A percentile compares a stretch with the other conserved stretches of the same genome.
Evolutionary conservation across 2,329 filamentous ascomycete genomes (phyloP).

Genomic region (Herpotrichia juniperi): DNA sequence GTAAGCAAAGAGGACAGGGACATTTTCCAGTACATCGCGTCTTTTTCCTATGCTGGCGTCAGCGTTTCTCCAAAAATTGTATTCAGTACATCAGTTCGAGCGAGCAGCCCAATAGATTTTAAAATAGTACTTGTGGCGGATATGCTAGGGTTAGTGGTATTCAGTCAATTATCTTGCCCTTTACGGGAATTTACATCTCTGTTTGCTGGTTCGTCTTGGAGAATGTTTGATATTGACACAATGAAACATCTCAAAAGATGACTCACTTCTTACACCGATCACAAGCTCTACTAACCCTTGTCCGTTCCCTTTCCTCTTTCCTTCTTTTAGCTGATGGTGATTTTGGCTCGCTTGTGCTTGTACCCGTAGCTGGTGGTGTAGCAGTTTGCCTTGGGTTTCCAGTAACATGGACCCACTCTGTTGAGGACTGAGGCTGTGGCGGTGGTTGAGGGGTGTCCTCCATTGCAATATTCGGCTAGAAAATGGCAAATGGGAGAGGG

Average conservation of each 20-base stretch:
- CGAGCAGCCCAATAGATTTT: too few relatives aligned
- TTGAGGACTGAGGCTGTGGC: constrained; percentile 1
- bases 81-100: too few relatives aligned
- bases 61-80: constrained; percentile 5
- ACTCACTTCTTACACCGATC: constrained; percentile 57
- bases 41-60: constrained; percentile 38
- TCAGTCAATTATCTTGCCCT: too few relatives aligned
- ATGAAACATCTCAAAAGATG: too few relatives aligned
- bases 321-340: constrained; percentile 37
- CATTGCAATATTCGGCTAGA: background rate
- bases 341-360: constrained; percentile 23
- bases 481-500: background rate
- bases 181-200: too few relatives aligned
- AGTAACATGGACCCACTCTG: constrained; percentile 22
- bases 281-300: constrained; percentile 55
- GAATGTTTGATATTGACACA: too few relatives aligned
- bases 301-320: constrained; percentile 44
- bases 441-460: background rate
- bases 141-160: too few relatives aligned
- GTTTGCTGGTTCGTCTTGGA: too few relatives aligned
- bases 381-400: constrained; percentile 12
- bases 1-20: constrained; percentile 41
- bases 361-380: constrained; percentile 22
- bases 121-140: too few relatives aligned
- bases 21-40: constrained; percentile 45